Base-by-base conservation (phyloP, 129 eudicot species). In the Centaurea solstitialis region DNA sequence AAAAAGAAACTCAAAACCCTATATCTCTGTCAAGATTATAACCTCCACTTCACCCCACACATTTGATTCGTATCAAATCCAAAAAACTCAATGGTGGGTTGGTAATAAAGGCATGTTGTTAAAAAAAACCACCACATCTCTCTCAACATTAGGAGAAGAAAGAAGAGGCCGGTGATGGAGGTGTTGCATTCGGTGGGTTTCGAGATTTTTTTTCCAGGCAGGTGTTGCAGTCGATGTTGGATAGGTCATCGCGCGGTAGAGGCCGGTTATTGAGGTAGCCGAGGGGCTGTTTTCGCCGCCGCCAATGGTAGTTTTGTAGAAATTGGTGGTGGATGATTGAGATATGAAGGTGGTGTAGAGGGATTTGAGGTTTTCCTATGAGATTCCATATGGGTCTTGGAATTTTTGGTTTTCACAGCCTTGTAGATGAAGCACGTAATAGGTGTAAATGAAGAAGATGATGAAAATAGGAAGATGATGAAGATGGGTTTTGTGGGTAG, bases 341-440 rank as follows among this genome's bases (percentile, higher is more conserved):
- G 97, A 26, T n/a, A 74, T 79, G 3, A 94, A 76, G 30, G 78
- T 67, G 9, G 43, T 57, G 80, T 84, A 87, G 1, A 94, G 86
- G 43, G 85, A 68, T 35, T 79, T 38, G 77, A 94, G 93, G 75
- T 79, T 80, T 78, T 90, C 87, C 0, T 84, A 64, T 82, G 86
- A 89, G 70, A 80, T 64, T 7, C 88, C n/a, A n/a, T n/a, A n/a
- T n/a, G n/a, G 92, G 88, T 94, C 93, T 76, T 75, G 87, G 76
- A 94, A 90, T 21, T 83, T 86, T 28, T 90, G 92, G 79, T 88
- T 82, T 0, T 97, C 96, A 82, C 97, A 94, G 70, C 98, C 98
- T 87, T 94, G 93, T 74, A 94, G 15, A 94, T 72, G 41, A 92
- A 64, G 53, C 50, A 74, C 22, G 87, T 87, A n/a, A 82, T 78